These are phyloP conservation scores for Fusarium sp. DNA, from an alignment of 2,329 filamentous ascomycete genomes.

Conservation along the genomic window DNA sequence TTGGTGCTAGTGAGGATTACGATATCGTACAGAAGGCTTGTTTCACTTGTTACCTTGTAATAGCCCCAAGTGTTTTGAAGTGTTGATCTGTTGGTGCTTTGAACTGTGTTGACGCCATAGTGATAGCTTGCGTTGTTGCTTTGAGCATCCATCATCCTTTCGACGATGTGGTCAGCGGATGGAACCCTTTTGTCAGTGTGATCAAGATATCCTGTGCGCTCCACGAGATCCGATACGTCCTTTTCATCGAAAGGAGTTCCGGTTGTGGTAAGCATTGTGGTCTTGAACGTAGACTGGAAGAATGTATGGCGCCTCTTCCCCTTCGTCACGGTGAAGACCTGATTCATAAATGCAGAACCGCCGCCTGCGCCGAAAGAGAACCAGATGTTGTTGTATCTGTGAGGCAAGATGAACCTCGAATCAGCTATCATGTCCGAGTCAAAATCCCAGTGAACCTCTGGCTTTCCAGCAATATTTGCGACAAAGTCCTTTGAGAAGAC, in stretches of 20 bases:
- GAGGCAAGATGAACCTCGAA: constrained; percentile 24
- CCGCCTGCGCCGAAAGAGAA: constrained; percentile 19
- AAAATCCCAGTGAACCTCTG: constrained; percentile 33
- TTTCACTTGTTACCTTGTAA: neutral
- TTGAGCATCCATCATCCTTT: constrained; percentile 26
- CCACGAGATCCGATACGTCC: constrained; percentile 16
- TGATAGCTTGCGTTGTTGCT: constrained; percentile 4
- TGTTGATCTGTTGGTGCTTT: constrained; percentile 5
- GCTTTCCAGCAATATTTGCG: neutral
- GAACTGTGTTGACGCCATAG: constrained; percentile 7
- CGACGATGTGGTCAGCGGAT: constrained; percentile 2
- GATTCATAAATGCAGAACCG: constrained; percentile 28
- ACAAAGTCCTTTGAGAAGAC: neutral
- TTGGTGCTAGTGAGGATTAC: constrained; percentile 23
- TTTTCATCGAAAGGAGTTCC: neutral
- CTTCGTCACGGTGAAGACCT: constrained; percentile 35
- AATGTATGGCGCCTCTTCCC: constrained; percentile 20
- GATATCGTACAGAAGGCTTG: neutral
- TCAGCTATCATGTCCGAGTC: neutral
- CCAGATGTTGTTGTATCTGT: constrained; percentile 36
- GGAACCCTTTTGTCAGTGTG: constrained; percentile 3
- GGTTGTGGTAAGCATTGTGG: constrained; percentile 24
- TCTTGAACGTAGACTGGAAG: constrained; percentile 3
- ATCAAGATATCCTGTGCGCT: constrained; percentile 20
- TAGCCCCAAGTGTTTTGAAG: constrained; percentile 19